Percentiles rank a stretch among this genome's conserved stretches.
Conservation (phyloP, 352 stramenopile species). For the Phytopythium sindhum region DNA sequence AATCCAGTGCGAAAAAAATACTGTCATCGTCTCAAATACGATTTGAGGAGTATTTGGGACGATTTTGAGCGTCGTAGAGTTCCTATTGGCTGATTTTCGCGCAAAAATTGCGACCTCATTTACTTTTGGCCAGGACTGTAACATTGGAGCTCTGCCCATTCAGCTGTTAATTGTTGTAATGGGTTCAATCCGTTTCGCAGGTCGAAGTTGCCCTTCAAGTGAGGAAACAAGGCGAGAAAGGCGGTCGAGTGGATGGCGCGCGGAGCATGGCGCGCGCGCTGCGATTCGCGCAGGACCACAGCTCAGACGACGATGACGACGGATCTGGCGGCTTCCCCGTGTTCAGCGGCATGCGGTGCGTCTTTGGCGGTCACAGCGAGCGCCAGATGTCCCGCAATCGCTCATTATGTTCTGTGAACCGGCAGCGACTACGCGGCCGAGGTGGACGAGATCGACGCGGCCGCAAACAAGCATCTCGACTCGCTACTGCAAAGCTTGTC, state of each 20-base stretch:
- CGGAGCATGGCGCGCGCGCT: not conserved
- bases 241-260: too few relatives aligned
- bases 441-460: constrained; percentile 5
- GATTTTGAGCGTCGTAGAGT: too few relatives aligned
- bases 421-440: constrained; percentile 12
- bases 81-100: too few relatives aligned
- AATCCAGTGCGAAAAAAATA: too few relatives aligned
- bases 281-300: not conserved
- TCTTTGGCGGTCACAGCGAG: not conserved
- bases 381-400: not conserved
- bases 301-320: not conserved
- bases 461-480: constrained; percentile 13
- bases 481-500: not conserved
- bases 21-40: too few relatives aligned
- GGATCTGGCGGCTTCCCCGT: not conserved
- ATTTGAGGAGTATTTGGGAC: too few relatives aligned
- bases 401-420: not conserved
- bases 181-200: not conserved
- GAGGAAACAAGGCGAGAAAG: not conserved
- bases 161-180: too few relatives aligned
- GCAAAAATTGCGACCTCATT: too few relatives aligned
- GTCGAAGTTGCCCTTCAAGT: constrained; percentile 1
- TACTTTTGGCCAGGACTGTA: too few relatives aligned
- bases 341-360: constrained; percentile 3
- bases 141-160: too few relatives aligned